Percentiles rank a stretch among this genome's conserved stretches.
phyloP scores from a whole-genome alignment of 2,329 filamentous ascomycete genomes.

The Aureobasidium leucospermi region DNA sequence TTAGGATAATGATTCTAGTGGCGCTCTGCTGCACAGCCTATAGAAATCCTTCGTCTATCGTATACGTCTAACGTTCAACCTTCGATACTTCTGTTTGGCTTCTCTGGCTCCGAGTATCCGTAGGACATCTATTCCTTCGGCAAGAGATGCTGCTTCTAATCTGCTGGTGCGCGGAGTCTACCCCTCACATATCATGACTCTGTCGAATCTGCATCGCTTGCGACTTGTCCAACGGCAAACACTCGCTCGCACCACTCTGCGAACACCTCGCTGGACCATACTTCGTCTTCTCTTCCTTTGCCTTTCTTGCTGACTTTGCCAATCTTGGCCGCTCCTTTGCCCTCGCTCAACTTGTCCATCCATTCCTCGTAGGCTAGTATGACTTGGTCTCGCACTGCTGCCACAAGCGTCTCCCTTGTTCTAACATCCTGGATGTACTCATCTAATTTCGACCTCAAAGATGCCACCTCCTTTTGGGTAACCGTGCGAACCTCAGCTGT shows the following conservation, averaged over 20 bases:
- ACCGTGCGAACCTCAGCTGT: slow-evolving; percentile 43
- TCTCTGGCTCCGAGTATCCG: background rate
- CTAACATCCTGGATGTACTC: slow-evolving; percentile 59
- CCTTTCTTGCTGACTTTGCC: slow-evolving; percentile 40
- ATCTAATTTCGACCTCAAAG: slow-evolving; percentile 49
- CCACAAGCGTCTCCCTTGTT: slow-evolving; percentile 59
- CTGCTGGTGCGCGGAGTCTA: background rate
- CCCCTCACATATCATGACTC: background rate
- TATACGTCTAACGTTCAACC: background rate
- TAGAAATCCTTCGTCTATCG: background rate
- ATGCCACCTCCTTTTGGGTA: slow-evolving; percentile 52
- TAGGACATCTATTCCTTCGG: background rate
- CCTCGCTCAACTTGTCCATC: slow-evolving; percentile 47
- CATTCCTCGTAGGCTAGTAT: slow-evolving; percentile 58
- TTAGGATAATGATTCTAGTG: background rate
- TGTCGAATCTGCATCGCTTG: background rate
- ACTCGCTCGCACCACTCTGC: slow-evolving; percentile 53
- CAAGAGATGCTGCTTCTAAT: background rate
- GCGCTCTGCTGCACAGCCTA: background rate
- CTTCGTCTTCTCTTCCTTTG: slow-evolving; percentile 54
- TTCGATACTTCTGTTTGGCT: background rate
- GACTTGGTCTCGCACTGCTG: slow-evolving; percentile 57
- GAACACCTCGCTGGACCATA: slow-evolving; percentile 60
- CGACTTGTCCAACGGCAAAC: slow-evolving; percentile 45
- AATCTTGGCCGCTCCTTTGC: slow-evolving; percentile 23